Evolutionary conservation across 2,329 filamentous ascomycete species (phyloP), one percentile per base, ranked within the genome.

Genomic region (Fonsecaea pugnacius): DNA sequence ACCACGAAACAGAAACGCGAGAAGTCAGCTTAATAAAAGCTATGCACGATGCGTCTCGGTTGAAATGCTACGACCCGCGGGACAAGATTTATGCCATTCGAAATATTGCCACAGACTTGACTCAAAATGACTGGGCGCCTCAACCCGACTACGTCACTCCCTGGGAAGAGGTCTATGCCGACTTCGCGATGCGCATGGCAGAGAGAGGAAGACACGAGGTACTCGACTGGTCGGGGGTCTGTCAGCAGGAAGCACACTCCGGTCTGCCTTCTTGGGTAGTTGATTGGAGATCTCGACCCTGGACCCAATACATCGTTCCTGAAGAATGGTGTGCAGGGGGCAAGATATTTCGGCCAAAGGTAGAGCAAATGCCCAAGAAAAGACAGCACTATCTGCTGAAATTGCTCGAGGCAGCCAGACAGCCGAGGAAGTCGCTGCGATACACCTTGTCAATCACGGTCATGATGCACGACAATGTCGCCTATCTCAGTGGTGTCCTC

Each of bases 11-110:
- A 6, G 18, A 14, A n/a, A 50, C 16, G 4, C 40, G 27, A n/a
- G 60, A 43, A 5, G 38, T 46, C 21, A 27, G 33, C 1, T 43
- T 66, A n/a, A 21, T 60, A 27, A 6, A 57, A 6, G 46, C 51
- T 43, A 58, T 61, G 51, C 53, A 38, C 27, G 36, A 30, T 12
- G 59, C 59, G n/a, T 53, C 58, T n/a, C 38, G 59, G 38, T 60
- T 53, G 35, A 62, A 58, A 51, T 64, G 62, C 38, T 64, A 54
- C 32, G 62, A 66, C 33, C 64, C 64, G 10, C 55, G 59, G 30
- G 64, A 66, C 56, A 66, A 66, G 60, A 61, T 66, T 2, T 66
- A 38, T 40, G 64, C 64, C 27, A 56, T 66, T 24, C 53, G 60
- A 48, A 63, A 59, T 35, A 66, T 66, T 18, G 64, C 60, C 21